Conservation (phyloP, 2,329 filamentous ascomycete species). For the Raffaelea albimanens region DNA sequence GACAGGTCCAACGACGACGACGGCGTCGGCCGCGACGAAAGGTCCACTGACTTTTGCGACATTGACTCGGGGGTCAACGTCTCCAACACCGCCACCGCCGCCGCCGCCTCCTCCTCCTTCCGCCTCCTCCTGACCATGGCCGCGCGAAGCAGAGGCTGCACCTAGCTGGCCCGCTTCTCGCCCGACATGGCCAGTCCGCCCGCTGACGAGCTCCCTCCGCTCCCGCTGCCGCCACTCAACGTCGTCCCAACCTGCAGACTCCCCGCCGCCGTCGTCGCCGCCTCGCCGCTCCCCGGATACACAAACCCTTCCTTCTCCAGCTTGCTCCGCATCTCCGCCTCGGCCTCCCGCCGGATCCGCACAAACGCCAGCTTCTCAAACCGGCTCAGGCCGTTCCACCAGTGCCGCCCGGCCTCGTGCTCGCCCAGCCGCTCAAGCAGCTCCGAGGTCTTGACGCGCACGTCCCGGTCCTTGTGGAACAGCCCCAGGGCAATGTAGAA, state of each 20-base stretch:
- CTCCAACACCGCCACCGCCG: no score
- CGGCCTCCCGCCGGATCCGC: conserved; percentile 60
- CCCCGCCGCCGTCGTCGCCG: background rate
- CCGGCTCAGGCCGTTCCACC: conserved; percentile 76
- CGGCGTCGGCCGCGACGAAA: no score
- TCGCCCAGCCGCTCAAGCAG: conserved; percentile 73
- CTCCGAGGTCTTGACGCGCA: conserved; percentile 67
- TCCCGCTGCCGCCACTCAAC: background rate
- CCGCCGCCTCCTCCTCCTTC: no score
- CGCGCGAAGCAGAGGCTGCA: conserved; percentile 1
- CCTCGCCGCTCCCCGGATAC: conserved; percentile 11
- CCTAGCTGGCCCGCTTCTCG: conserved; percentile 40
- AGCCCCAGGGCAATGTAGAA: conserved; percentile 88
- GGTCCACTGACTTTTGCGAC: no score
- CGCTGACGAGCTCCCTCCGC: background rate
- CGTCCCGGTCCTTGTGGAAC: conserved; percentile 79
- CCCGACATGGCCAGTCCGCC: background rate
- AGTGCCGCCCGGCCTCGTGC: conserved; percentile 87
- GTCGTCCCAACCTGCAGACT: background rate
- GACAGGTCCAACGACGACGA: no score
- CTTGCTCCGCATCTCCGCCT: conserved; percentile 39
- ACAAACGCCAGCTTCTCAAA: conserved; percentile 85
- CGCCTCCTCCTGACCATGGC: background rate
- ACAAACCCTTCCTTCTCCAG: conserved; percentile 34
- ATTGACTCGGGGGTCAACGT: no score